Percentiles rank a stretch among this genome's conserved stretches.
Evolutionary conservation across 768 basidiomycete species (phyloP).

Genomic region (Antrodiella citrinella): DNA sequence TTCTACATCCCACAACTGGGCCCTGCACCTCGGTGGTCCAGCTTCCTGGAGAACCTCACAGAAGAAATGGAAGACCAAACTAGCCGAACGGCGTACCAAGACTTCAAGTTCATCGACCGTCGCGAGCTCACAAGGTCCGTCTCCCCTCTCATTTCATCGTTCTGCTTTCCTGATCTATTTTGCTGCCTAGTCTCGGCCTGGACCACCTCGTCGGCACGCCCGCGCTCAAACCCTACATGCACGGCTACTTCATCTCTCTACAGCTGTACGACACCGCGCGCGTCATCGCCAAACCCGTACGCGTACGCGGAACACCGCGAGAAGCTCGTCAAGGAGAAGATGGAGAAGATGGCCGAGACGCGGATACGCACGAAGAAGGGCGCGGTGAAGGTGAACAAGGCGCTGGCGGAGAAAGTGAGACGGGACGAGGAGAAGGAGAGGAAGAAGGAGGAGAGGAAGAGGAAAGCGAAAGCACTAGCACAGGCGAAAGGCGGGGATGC

Average conservation of each 20-base stretch:
- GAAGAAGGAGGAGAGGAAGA: constrained; percentile 36
- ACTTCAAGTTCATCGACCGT: constrained; percentile 94
- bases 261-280: constrained; percentile 95
- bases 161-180: not conserved
- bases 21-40: constrained; percentile 93
- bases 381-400: constrained; percentile 71
- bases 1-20: constrained; percentile 96
- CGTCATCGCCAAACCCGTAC: constrained; percentile 92
- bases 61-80: constrained; percentile 96
- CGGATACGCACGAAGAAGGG: constrained; percentile 83
- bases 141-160: constrained; percentile 18
- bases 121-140: constrained; percentile 78
- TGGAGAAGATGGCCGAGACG: constrained; percentile 90
- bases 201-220: constrained; percentile 93
- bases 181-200: constrained; percentile 89
- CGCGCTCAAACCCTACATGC: constrained; percentile 98
- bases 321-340: constrained; percentile 75
- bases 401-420: constrained; percentile 78
- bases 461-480: constrained; percentile 17
- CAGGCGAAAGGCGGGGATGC: constrained; percentile 12
- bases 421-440: constrained; percentile 54
- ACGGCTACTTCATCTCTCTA: constrained; percentile 96
- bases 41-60: constrained; percentile 96
- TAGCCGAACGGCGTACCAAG: constrained; percentile 76
- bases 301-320: constrained; percentile 93